A percentile compares a stretch with the other conserved stretches of the same genome.
phyloP scores from a whole-genome alignment of 768 basidiomycete species.

The Boletus sensibilis region DNA sequence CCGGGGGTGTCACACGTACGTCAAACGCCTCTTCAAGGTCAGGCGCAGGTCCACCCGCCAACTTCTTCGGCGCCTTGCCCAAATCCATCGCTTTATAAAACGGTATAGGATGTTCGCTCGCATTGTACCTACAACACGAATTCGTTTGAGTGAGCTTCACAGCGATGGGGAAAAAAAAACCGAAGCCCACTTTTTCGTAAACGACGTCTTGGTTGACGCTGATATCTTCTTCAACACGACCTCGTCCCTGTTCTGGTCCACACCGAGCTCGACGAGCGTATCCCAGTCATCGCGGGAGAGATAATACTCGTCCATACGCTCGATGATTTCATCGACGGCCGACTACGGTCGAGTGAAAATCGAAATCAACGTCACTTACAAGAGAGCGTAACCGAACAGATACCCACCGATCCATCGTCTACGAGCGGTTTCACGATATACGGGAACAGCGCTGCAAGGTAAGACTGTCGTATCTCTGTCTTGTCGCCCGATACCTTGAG shows the following conservation, averaged over 20 bases:
- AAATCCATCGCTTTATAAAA: constrained; percentile 88
- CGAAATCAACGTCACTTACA: neutral
- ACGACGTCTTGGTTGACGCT: constrained; percentile 72
- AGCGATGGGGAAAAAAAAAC: neutral
- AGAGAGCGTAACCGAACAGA: neutral
- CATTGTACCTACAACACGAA: constrained; percentile 69
- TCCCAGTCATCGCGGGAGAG: constrained; percentile 97
- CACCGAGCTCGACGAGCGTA: constrained; percentile 87
- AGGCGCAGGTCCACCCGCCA: constrained; percentile 70
- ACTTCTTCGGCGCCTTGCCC: constrained; percentile 77
- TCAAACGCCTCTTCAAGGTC: constrained; percentile 93
- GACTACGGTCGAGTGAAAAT: constrained; percentile 15
- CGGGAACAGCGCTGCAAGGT: constrained; percentile 85
- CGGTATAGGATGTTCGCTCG: constrained; percentile 86
- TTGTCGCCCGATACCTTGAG: constrained; percentile 90
- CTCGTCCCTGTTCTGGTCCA: constrained; percentile 77
- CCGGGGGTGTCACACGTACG: constrained; percentile 41
- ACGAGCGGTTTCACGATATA: constrained; percentile 78
- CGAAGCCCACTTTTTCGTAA: constrained; percentile 75
- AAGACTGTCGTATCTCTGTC: constrained; percentile 85
- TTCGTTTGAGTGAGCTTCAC: no score
- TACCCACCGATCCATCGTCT: constrained; percentile 69
- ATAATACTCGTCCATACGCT: constrained; percentile 91
- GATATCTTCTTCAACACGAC: constrained; percentile 81
- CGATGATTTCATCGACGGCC: constrained; percentile 79